Evolutionary conservation across 2,329 filamentous ascomycete genomes (phyloP).

Genomic region (Ilyonectria destructans): DNA sequence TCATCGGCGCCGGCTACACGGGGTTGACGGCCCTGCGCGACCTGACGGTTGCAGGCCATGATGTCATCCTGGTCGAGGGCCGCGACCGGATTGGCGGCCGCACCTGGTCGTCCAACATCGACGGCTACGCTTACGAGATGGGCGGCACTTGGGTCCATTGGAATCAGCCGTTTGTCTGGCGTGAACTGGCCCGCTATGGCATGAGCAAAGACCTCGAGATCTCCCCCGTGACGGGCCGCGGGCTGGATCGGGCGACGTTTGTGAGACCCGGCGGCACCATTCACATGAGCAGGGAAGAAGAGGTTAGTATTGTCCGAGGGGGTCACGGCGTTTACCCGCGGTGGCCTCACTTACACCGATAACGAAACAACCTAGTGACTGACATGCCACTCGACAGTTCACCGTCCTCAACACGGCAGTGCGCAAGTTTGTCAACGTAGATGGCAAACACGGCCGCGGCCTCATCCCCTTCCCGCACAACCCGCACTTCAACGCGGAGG

Average conservation of each 20-base stretch:
- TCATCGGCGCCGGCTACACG: conserved; percentile 34
- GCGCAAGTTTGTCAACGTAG: conserved; percentile 34
- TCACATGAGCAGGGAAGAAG: conserved; percentile 29
- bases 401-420: conserved; percentile 19
- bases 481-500: conserved; percentile 31
- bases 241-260: conserved; percentile 32
- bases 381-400: conserved; percentile 11
- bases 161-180: conserved; percentile 37
- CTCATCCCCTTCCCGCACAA: conserved; percentile 33
- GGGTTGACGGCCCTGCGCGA: conserved; percentile 33
- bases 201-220: conserved; percentile 31
- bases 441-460: conserved; percentile 25
- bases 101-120: conserved; percentile 62
- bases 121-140: conserved; percentile 63
- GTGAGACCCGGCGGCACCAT: conserved; percentile 20
- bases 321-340: background rate
- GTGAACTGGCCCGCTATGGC: conserved; percentile 32
- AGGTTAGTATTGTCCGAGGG: conserved; percentile 16
- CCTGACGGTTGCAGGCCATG: conserved; percentile 46
- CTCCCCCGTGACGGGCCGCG: conserved; percentile 27
- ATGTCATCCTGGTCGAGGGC: conserved; percentile 63
- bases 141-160: conserved; percentile 61
- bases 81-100: conserved; percentile 66
- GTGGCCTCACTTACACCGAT: background rate
- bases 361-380: background rate